These are phyloP conservation scores for Chlorociboria aeruginascens DNA, from an alignment of 495 filamentous ascomycete species.

Conservation along the genomic window DNA sequence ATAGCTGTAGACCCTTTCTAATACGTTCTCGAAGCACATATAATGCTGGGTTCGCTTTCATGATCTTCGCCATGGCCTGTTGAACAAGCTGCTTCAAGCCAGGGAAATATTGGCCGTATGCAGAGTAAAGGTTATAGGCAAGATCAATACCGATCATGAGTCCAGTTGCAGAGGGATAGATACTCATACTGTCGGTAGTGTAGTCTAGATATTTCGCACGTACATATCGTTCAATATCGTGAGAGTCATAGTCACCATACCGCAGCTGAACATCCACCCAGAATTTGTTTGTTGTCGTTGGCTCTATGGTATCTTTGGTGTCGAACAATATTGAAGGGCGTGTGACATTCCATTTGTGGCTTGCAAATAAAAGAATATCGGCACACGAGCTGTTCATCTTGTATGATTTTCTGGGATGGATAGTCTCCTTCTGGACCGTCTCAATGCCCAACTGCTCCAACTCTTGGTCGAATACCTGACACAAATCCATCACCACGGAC, in stretches of 20 bases:
- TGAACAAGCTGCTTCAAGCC: slow-evolving; percentile 93
- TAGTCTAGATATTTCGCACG: slow-evolving; percentile 98
- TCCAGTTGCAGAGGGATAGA: slow-evolving; percentile 95
- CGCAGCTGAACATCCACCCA: slow-evolving; percentile 98
- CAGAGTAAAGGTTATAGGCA: slow-evolving; percentile 96
- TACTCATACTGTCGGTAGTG: slow-evolving; percentile 97
- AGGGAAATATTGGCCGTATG: slow-evolving; percentile 98
- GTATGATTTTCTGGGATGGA: slow-evolving; percentile 98
- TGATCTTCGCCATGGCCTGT: slow-evolving; percentile 98
- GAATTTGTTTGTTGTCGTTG: slow-evolving; percentile 97
- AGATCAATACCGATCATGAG: slow-evolving; percentile 98
- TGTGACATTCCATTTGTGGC: slow-evolving; percentile 98
- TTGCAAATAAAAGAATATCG: slow-evolving; percentile 94
- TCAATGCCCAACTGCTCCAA: slow-evolving; percentile 93
- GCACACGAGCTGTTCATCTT: slow-evolving; percentile 99
- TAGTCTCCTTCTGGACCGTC: slow-evolving; percentile 98
- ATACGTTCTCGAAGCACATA: slow-evolving; percentile 98
- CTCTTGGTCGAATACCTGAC: slow-evolving; percentile 99
- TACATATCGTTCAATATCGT: slow-evolving; percentile 97
- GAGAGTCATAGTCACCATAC: slow-evolving; percentile 98
- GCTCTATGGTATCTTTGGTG: slow-evolving; percentile 90
- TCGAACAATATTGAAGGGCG: slow-evolving; percentile 87
- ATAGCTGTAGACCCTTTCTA: slow-evolving; percentile 94
- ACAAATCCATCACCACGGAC: slow-evolving; percentile 97
- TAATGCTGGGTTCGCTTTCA: slow-evolving; percentile 97